Conservation (phyloP, 352 stramenopile species). For the Pythium dissimile region DNA sequence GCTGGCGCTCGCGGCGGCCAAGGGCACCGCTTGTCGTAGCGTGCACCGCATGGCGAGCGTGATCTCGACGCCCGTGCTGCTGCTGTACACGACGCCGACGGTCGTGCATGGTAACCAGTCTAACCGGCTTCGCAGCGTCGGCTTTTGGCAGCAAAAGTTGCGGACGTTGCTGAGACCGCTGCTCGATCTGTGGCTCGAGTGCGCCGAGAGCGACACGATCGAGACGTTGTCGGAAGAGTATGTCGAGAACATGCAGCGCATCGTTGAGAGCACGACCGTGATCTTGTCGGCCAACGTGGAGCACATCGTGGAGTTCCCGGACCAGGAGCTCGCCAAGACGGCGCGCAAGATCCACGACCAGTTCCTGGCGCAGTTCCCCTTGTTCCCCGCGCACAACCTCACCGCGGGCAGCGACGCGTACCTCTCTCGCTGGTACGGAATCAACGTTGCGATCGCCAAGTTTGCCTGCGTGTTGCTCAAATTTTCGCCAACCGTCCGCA, state of each 20-base stretch:
- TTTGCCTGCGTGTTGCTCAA: constrained; percentile 57
- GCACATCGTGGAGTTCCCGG: constrained; percentile 16
- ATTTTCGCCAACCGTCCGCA: constrained; percentile 10
- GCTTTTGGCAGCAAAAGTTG: constrained; percentile 75
- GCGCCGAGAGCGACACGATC: constrained; percentile 40
- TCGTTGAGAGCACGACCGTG: constrained; percentile 64
- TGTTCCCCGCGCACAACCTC: constrained; percentile 50
- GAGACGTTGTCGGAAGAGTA: constrained; percentile 61
- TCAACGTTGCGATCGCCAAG: constrained; percentile 69
- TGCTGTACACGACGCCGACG: constrained; percentile 45
- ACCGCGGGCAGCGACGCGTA: constrained; percentile 37
- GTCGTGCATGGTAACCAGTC: constrained; percentile 35
- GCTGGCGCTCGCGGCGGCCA: not conserved
- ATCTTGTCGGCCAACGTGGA: constrained; percentile 52
- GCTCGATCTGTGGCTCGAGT: constrained; percentile 78
- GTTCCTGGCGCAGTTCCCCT: constrained; percentile 52
- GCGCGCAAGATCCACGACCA: constrained; percentile 45
- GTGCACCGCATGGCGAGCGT: constrained; percentile 19
- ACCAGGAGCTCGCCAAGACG: constrained; percentile 29
- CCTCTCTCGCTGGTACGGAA: constrained; percentile 62
- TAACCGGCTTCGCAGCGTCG: constrained; percentile 27
- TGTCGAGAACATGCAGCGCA: constrained; percentile 71
- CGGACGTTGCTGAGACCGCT: constrained; percentile 49
- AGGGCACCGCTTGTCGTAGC: not conserved
- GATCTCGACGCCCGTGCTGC: constrained; percentile 31